Percentiles rank a stretch among this genome's conserved stretches.
Conservation (phyloP, 2,329 filamentous ascomycete species). For the Intubia oerlemansii region DNA sequence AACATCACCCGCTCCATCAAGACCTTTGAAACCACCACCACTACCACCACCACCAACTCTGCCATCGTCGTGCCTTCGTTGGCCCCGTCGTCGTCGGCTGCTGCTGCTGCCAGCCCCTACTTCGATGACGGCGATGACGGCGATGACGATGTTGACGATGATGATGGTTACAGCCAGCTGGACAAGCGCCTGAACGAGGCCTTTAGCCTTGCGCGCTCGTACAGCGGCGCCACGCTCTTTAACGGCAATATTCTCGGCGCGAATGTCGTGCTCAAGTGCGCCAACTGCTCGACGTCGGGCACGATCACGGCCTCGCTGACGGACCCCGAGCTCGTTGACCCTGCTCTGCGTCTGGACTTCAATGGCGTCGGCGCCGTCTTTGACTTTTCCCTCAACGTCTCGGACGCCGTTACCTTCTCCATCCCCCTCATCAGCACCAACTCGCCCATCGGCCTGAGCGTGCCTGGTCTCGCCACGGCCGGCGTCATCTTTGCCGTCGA, state of each 20-base stretch:
- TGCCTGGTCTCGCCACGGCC: conserved; percentile 21
- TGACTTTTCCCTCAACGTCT: conserved; percentile 23
- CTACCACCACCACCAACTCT: too few species aligned
- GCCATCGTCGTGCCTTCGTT: too few species aligned
- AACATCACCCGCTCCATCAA: conserved; percentile 4
- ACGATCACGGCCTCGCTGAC: conserved; percentile 20
- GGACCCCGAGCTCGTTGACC: conserved; percentile 18
- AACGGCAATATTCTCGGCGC: conserved; percentile 9
- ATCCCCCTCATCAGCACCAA: conserved; percentile 26
- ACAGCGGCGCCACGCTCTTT: conserved; percentile 8
- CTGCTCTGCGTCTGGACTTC: conserved; percentile 23
- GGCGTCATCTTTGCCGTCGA: conserved; percentile 28
- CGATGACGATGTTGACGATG: too few species aligned
- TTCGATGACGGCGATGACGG: too few species aligned
- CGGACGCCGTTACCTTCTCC: conserved; percentile 24
- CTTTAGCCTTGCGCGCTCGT: conserved; percentile 7
- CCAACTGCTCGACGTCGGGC: conserved; percentile 28
- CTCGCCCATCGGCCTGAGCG: conserved; percentile 19
- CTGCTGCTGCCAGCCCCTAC: too few species aligned
- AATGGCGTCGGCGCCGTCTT: conserved; percentile 28
- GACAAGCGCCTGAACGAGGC: conserved; percentile 6
- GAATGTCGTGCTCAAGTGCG: conserved; percentile 19
- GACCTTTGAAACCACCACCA: too few species aligned
- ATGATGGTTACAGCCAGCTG: too few species aligned
- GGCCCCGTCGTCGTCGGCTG: too few species aligned